Conservation (phyloP, 2,329 filamentous ascomycete species). For the Ophiostoma pallidulum region DNA sequence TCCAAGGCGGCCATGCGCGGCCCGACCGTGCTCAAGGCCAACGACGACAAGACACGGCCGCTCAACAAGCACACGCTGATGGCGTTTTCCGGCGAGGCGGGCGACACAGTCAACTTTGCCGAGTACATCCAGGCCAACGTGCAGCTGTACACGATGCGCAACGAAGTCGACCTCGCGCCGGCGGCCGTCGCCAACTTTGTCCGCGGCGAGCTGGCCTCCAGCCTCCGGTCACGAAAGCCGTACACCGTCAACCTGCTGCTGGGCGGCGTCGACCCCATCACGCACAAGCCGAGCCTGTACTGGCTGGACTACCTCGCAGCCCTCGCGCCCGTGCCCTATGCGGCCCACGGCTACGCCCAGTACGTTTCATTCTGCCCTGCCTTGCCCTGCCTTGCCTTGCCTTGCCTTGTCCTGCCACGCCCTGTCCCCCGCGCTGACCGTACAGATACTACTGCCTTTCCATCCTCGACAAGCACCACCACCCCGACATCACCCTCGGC, state of each 20-base stretch:
- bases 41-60: slow-evolving; percentile 90
- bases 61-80: slow-evolving; percentile 92
- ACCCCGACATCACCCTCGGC: slow-evolving; percentile 82
- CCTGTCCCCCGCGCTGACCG: slow-evolving; percentile 18
- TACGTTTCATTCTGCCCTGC: slow-evolving; percentile 34
- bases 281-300: slow-evolving; percentile 82
- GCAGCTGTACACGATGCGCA: slow-evolving; percentile 97
- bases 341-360: slow-evolving; percentile 97
- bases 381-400: not conserved
- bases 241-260: slow-evolving; percentile 96
- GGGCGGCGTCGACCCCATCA: slow-evolving; percentile 87
- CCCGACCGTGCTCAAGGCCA: slow-evolving; percentile 86
- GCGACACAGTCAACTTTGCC: slow-evolving; percentile 99
- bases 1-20: slow-evolving; percentile 98
- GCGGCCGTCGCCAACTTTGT: slow-evolving; percentile 88
- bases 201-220: slow-evolving; percentile 82
- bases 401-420: not conserved
- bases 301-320: slow-evolving; percentile 97
- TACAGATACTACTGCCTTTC: slow-evolving; percentile 90
- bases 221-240: slow-evolving; percentile 81
- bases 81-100: slow-evolving; percentile 91
- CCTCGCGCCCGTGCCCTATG: slow-evolving; percentile 81
- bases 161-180: slow-evolving; percentile 84
- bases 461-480: slow-evolving; percentile 96
- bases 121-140: slow-evolving; percentile 99